Conservation (phyloP, 345 rosid genomes). For the Lepidium africanum region DNA sequence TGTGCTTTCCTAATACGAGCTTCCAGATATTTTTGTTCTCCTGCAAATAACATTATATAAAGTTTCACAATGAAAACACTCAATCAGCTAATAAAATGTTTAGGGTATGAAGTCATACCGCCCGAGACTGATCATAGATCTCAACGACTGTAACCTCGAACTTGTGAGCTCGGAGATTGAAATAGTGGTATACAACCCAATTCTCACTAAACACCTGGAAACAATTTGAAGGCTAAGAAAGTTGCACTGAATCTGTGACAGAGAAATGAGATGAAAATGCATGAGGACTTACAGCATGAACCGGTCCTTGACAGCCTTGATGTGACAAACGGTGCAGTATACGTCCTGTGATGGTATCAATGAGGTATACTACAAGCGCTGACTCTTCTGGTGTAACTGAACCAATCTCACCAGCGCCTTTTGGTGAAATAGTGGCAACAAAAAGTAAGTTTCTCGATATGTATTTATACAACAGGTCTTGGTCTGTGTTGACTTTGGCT, state of each 20-base stretch:
- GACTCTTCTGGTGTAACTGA: conserved; percentile 91
- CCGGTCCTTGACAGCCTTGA: conserved; percentile 94
- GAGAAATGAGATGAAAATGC: conserved; percentile 4
- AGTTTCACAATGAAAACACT: not conserved
- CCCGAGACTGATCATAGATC: conserved; percentile 94
- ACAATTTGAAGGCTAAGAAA: conserved; percentile 19
- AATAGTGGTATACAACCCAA: conserved; percentile 98
- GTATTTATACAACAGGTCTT: conserved; percentile 87
- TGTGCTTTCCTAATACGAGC: conserved; percentile 92
- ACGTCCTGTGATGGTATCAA: conserved; percentile 89
- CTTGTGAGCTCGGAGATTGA: conserved; percentile 96
- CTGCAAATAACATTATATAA: conserved; percentile 36
- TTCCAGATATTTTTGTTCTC: conserved; percentile 95
- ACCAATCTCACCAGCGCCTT: conserved; percentile 78
- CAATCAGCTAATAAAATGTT: not conserved
- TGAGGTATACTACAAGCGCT: conserved; percentile 66
- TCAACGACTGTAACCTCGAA: conserved; percentile 93
- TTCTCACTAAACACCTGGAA: conserved; percentile 93
- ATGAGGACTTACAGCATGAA: conserved; percentile 63
- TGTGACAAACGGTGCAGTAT: conserved; percentile 87
- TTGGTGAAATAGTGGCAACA: conserved; percentile 86
- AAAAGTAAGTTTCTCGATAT: conserved; percentile 81
- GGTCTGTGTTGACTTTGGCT: conserved; percentile 83
- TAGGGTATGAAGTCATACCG: conserved; percentile 46
- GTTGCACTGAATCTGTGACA: not conserved